A percentile compares a stretch with the other conserved stretches of the same genome.
Conservation (phyloP, 106 monocot genomes). For the Alisma plantagoaquatica region DNA sequence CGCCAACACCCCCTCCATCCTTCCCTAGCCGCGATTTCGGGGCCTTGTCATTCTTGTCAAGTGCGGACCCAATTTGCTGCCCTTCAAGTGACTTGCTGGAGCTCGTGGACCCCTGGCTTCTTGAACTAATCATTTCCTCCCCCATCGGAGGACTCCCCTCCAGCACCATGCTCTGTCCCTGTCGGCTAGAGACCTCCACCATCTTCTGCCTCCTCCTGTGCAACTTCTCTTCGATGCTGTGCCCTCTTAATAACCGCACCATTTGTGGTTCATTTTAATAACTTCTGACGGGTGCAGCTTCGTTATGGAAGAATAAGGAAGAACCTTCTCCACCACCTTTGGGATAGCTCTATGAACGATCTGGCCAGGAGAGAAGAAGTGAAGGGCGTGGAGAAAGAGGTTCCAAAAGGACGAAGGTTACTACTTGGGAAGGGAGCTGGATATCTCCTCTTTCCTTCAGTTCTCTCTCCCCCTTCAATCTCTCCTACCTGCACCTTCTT, state of each 20-base stretch:
- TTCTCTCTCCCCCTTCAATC: too few species aligned
- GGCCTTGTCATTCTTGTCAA: conserved; percentile 11
- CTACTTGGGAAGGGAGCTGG: background rate
- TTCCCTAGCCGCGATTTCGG: conserved; percentile 21
- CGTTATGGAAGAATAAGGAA: background rate
- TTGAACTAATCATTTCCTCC: conserved; percentile 5
- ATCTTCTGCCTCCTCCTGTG: conserved; percentile 8
- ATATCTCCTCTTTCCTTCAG: background rate
- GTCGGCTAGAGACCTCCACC: conserved; percentile 13
- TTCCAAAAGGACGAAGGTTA: background rate
- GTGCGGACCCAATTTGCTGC: conserved; percentile 24
- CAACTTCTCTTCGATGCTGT: conserved; percentile 19
- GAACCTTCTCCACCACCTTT: background rate
- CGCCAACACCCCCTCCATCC: conserved; percentile 3
- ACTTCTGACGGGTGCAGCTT: background rate
- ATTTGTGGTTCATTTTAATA: conserved; percentile 9
- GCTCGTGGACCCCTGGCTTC: conserved; percentile 18
- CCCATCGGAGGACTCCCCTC: background rate
- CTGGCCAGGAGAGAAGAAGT: background rate
- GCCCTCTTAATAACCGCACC: conserved; percentile 23
- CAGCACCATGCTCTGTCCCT: conserved; percentile 17
- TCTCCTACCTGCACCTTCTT: too few species aligned
- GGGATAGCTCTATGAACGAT: too few species aligned
- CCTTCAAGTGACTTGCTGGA: conserved; percentile 8
- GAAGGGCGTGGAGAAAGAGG: background rate